phyloP scores from a whole-genome alignment of 2,329 filamentous ascomycete species.

The Grosmannia penicillata region DNA sequence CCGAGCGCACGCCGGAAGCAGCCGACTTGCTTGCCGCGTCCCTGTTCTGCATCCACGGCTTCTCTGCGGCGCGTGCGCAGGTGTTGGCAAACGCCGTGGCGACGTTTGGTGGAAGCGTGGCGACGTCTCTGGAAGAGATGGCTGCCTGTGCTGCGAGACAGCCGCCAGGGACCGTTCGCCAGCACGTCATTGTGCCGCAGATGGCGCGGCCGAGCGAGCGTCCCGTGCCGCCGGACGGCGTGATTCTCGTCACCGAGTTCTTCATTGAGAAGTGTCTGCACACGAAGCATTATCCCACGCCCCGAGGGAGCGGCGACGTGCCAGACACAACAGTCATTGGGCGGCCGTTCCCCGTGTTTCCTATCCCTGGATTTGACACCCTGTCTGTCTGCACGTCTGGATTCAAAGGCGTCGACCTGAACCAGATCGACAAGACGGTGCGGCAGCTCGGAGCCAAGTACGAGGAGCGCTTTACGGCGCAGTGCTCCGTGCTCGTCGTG shows the following conservation, averaged over 20 bases:
- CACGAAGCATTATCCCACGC: slow-evolving; percentile 55
- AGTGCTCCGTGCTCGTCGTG: slow-evolving; percentile 67
- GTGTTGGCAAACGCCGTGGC: slow-evolving; percentile 31
- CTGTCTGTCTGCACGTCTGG: slow-evolving; percentile 67
- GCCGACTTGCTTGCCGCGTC: slow-evolving; percentile 30
- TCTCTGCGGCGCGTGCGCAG: slow-evolving; percentile 34
- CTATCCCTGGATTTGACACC: slow-evolving; percentile 52
- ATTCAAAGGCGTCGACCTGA: slow-evolving; percentile 69
- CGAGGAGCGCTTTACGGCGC: slow-evolving; percentile 57
- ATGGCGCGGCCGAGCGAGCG: slow-evolving; percentile 27
- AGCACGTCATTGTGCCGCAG: slow-evolving; percentile 42
- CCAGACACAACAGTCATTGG: slow-evolving; percentile 54
- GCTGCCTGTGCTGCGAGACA: slow-evolving; percentile 15
- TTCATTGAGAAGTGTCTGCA: slow-evolving; percentile 85
- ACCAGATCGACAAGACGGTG: slow-evolving; percentile 69
- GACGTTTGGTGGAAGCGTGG: slow-evolving; percentile 31
- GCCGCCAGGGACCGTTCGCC: slow-evolving; percentile 12
- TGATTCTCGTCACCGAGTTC: slow-evolving; percentile 65
- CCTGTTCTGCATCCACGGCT: slow-evolving; percentile 46
- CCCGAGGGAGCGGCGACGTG: slow-evolving; percentile 53
- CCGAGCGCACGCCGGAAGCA: neutral
- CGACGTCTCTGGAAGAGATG: slow-evolving; percentile 26
- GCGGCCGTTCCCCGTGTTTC: slow-evolving; percentile 58
- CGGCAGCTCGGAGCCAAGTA: slow-evolving; percentile 67
- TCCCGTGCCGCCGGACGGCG: slow-evolving; percentile 28